These are phyloP conservation scores for Annulohypoxylon bovei DNA, from an alignment of 495 filamentous ascomycete species.

Conservation along the genomic window DNA sequence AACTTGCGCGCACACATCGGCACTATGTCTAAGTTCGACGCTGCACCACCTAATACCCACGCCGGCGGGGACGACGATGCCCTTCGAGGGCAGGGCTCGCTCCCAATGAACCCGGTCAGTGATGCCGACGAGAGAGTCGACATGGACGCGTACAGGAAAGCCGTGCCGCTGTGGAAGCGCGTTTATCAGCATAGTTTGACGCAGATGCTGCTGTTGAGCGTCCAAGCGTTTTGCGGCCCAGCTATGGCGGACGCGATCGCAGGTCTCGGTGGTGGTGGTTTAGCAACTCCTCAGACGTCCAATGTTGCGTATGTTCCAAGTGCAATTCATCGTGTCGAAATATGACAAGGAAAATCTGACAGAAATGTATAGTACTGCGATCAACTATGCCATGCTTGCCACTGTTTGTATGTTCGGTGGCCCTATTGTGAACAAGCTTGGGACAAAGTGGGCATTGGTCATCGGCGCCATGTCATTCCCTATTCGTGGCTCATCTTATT, in stretches of 20 bases:
- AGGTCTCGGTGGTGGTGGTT: constrained; percentile 32
- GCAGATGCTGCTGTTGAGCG: constrained; percentile 36
- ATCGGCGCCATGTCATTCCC: constrained; percentile 60
- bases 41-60: constrained; percentile 37
- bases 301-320: constrained; percentile 32
- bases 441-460: constrained; percentile 57
- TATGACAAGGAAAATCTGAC: neutral
- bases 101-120: constrained; percentile 31
- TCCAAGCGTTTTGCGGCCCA: constrained; percentile 39
- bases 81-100: constrained; percentile 28
- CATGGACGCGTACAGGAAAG: constrained; percentile 30
- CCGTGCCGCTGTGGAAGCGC: constrained; percentile 34
- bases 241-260: constrained; percentile 39
- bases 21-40: constrained; percentile 39
- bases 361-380: constrained; percentile 20
- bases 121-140: constrained; percentile 33
- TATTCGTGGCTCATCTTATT: constrained; percentile 59
- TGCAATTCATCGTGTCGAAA: neutral
- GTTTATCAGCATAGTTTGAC: constrained; percentile 36
- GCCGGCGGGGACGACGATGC: constrained; percentile 35
- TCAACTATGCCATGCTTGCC: constrained; percentile 39
- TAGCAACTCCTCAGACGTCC: constrained; percentile 37
- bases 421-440: constrained; percentile 57
- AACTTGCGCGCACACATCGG: neutral
- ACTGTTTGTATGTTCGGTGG: constrained; percentile 53